phyloP scores from a whole-genome alignment of 164 flowering plant genomes.

The Piper betle region DNA sequence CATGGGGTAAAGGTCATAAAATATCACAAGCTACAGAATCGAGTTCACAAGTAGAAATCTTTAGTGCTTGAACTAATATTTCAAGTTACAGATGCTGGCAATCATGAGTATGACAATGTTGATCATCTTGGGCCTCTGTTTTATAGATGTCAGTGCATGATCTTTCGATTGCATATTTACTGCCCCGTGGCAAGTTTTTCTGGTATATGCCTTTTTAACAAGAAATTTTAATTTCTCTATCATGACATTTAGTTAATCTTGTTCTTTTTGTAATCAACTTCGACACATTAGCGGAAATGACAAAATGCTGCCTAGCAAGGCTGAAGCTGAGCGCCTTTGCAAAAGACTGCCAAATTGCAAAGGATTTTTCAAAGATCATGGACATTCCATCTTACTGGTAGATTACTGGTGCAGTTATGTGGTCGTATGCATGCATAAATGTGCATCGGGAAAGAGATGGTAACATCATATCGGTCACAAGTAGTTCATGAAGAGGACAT shows the following conservation, averaged over 20 bases:
- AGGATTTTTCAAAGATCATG: conserved; percentile 66
- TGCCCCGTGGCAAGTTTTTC: background rate
- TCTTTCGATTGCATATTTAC: too few relatives aligned
- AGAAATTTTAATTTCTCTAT: background rate
- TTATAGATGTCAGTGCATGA: background rate
- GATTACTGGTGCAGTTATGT: conserved; percentile 3
- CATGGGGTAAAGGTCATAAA: too few relatives aligned
- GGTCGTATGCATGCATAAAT: background rate
- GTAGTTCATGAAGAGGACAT: too few relatives aligned
- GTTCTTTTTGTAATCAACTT: background rate
- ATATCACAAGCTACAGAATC: too few relatives aligned
- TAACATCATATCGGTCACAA: background rate
- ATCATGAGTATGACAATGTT: background rate
- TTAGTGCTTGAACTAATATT: too few relatives aligned
- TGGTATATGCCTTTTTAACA: background rate
- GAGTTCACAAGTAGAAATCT: too few relatives aligned
- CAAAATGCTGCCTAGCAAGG: conserved; percentile 21
- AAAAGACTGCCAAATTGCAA: conserved; percentile 41
- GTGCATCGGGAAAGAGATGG: too few relatives aligned
- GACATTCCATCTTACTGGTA: conserved; percentile 74
- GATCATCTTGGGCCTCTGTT: background rate
- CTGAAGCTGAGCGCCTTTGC: conserved; percentile 60
- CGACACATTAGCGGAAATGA: background rate
- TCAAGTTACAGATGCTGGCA: too few relatives aligned
- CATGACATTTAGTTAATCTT: background rate